A percentile compares a stretch with the other conserved stretches of the same genome.
Evolutionary conservation across 2,329 filamentous ascomycete genomes (phyloP).

Genomic region (Conoideocrella luteorostrata): DNA sequence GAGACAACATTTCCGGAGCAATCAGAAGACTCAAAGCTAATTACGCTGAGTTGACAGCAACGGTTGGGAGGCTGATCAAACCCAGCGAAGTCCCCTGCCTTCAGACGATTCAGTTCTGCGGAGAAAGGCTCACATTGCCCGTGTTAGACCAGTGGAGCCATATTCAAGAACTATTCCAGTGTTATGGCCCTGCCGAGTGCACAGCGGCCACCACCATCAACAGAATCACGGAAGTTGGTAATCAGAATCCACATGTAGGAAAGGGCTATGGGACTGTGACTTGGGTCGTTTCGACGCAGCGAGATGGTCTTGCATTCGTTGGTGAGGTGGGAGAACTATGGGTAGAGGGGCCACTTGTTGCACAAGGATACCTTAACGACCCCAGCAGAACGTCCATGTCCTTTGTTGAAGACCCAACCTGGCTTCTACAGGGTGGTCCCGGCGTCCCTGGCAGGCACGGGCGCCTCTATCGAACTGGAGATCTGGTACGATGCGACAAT

Average conservation of each 20-base stretch:
- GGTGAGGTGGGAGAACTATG: constrained; percentile 26
- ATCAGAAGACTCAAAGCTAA: constrained; percentile 6
- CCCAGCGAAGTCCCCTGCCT: constrained; percentile 2
- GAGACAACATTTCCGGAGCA: constrained; percentile 5
- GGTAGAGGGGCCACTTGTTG: constrained; percentile 38
- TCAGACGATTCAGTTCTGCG: too few relatives aligned
- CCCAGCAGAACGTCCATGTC: constrained; percentile 34
- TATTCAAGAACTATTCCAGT: too few relatives aligned
- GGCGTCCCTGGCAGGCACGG: constrained; percentile 20
- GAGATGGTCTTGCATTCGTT: constrained; percentile 15
- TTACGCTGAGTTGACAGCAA: constrained; percentile 7
- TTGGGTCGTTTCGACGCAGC: too few relatives aligned
- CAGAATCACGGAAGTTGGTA: too few relatives aligned
- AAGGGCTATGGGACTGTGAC: too few relatives aligned
- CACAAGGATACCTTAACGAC: constrained; percentile 41
- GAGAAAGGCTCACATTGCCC: too few relatives aligned
- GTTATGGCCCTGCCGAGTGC: too few relatives aligned
- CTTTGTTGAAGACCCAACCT: constrained; percentile 37
- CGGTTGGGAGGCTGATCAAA: neutral
- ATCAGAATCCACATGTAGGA: too few relatives aligned
- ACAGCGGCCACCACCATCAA: too few relatives aligned
- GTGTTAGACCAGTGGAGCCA: too few relatives aligned
- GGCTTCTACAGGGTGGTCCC: constrained; percentile 18
- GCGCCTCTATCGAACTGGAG: constrained; percentile 29
- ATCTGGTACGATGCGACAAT: constrained; percentile 20